Conservation (phyloP, 176 grass and related monocot genomes). For the Avena insularis region DNA sequence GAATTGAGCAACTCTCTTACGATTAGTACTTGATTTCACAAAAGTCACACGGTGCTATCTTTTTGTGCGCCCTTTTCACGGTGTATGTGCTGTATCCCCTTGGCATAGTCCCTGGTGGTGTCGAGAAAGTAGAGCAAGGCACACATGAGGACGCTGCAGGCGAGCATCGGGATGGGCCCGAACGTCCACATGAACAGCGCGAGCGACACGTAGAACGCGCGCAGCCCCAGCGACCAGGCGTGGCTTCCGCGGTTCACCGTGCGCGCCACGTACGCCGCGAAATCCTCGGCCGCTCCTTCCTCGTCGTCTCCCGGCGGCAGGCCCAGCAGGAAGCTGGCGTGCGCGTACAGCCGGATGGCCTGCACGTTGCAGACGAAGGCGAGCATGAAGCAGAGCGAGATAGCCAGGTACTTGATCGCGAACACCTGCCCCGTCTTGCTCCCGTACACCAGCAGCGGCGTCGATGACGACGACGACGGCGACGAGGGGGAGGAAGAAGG, state of each 20-base stretch:
- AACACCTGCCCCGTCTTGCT: slow-evolving; percentile 56
- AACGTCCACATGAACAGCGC: slow-evolving; percentile 90
- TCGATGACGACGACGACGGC: neutral
- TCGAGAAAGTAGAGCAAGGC: slow-evolving; percentile 74
- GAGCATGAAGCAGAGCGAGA: slow-evolving; percentile 86
- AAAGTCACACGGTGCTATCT: slow-evolving; percentile 12
- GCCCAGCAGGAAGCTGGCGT: slow-evolving; percentile 75
- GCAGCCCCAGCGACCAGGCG: slow-evolving; percentile 86
- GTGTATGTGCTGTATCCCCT: slow-evolving; percentile 26
- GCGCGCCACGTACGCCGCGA: slow-evolving; percentile 58
- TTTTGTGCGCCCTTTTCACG: neutral
- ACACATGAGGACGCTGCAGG: slow-evolving; percentile 60
- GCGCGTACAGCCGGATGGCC: slow-evolving; percentile 78
- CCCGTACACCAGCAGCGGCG: slow-evolving; percentile 62
- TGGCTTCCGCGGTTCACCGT: slow-evolving; percentile 75
- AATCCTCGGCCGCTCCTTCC: slow-evolving; percentile 8
- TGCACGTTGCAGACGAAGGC: slow-evolving; percentile 90
- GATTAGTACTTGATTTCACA: neutral
- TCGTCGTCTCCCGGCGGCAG: slow-evolving; percentile 42
- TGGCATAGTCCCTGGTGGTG: slow-evolving; percentile 42
- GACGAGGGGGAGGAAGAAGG: neutral
- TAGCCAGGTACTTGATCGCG: slow-evolving; percentile 73
- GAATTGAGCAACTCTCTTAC: too few species aligned
- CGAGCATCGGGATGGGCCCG: slow-evolving; percentile 80
- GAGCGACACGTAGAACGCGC: slow-evolving; percentile 80